Base-by-base conservation (phyloP, 805 yeast genomes). In the Nakazawaea pomicola region DNA sequence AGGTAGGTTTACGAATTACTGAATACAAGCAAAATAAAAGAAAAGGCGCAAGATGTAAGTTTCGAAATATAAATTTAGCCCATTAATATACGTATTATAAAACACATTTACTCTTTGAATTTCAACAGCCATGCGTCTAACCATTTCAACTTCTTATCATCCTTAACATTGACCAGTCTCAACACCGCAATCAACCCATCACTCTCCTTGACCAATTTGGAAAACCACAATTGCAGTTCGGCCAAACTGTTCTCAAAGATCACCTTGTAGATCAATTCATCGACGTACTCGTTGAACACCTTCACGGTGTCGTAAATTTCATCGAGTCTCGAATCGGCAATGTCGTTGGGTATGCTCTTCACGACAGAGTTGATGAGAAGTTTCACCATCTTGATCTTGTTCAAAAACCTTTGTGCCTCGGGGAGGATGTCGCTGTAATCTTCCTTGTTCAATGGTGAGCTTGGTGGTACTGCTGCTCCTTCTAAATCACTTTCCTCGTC, bases 101-200 rank as follows among this genome's bases (percentile, higher is more conserved):
- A n/a, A n/a, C n/a, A n/a, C n/a, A n/a, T n/a, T n/a, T 28, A 28
- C 15, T 62, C 63, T 17, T 43, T 33, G 39, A 65, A 78, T 54
- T 75, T 78, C 1, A 58, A 48, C 33, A 58, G 60, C 82, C 84
- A 77, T 3, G 80, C 63, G 24, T 59, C 61, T 38, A 77, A 59
- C 83, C 85, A 80, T 53, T 70, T 72, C n/a, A 67, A 58, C 55
- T 76, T 80, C 48, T 70, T 71, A 11, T 68, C 71, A 45, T 74
- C 75, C 7, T 57, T 55, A 41, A 63, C 66, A 48, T 80, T 81
- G 29, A 78, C 60, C 9, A 52, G 57, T 37, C 65, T 68, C 12
- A 80, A 70, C 1, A 64, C 53, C 6, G 54, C 57, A 1, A 72
- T 60, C 35, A 67, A 48, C 8, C 51, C 49, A 4, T 51, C 33